These are phyloP conservation scores for Hypoxylon crocopeplum DNA, from an alignment of 495 filamentous ascomycete species.

Conservation along the genomic window DNA sequence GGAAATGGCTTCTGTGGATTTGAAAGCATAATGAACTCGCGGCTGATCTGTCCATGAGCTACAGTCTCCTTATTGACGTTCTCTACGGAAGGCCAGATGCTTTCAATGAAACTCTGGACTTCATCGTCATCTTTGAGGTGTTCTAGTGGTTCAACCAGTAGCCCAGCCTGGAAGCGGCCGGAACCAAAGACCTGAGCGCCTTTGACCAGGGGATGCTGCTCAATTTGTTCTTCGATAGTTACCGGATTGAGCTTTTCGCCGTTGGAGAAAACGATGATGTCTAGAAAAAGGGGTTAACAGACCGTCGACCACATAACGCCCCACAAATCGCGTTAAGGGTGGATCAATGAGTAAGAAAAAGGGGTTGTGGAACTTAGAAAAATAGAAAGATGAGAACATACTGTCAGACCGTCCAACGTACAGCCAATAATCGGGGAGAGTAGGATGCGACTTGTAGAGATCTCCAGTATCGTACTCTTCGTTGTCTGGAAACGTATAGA, in stretches of 20 bases:
- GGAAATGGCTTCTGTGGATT: conserved; percentile 58
- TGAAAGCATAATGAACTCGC: conserved; percentile 51
- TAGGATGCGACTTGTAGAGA: conserved; percentile 60
- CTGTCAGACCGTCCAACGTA: conserved; percentile 63
- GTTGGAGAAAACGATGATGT: conserved; percentile 66
- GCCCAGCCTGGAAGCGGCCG: conserved; percentile 56
- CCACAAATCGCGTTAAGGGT: too few relatives aligned
- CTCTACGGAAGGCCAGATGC: conserved; percentile 49
- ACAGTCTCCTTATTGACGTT: conserved; percentile 55
- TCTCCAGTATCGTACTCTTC: conserved; percentile 62
- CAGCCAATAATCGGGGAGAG: conserved; percentile 54
- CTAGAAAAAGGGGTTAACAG: neutral
- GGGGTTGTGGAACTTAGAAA: neutral
- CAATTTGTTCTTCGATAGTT: conserved; percentile 57
- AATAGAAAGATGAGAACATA: too few relatives aligned
- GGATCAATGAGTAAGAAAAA: too few relatives aligned
- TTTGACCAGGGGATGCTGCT: conserved; percentile 50
- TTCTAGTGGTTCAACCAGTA: conserved; percentile 57
- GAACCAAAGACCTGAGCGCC: conserved; percentile 59
- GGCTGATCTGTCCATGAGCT: conserved; percentile 51
- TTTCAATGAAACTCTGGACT: conserved; percentile 42
- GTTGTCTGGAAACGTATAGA: conserved; percentile 59
- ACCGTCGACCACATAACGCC: too few relatives aligned
- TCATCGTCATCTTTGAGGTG: conserved; percentile 38
- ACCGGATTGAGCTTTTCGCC: conserved; percentile 70